A percentile compares a stretch with the other conserved stretches of the same genome.
Conservation (phyloP, 768 basidiomycete genomes). For the Lyophyllum semitale region DNA sequence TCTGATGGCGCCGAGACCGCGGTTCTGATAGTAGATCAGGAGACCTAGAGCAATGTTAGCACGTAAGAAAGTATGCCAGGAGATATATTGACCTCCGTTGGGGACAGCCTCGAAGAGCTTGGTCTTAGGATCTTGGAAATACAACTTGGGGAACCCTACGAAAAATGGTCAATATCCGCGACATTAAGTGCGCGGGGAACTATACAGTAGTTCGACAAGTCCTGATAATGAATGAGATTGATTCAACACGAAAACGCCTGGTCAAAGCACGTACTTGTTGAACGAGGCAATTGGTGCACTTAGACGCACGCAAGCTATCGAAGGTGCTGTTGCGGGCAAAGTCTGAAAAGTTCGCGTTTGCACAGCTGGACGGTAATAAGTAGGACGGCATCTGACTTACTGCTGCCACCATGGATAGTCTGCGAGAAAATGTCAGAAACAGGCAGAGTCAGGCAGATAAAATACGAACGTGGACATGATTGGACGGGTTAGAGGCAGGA, state of each 20-base stretch:
- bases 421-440: constrained; percentile 7
- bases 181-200: not conserved
- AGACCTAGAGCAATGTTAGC: constrained; percentile 25
- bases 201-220: constrained; percentile 42
- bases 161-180: not conserved
- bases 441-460: not conserved
- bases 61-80: not conserved
- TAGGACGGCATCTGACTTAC: constrained; percentile 22
- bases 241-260: not conserved
- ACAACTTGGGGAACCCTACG: constrained; percentile 44
- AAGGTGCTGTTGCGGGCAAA: constrained; percentile 36
- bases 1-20: constrained; percentile 34
- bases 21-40: constrained; percentile 44
- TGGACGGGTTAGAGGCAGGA: constrained; percentile 33
- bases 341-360: constrained; percentile 20
- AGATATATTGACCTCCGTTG: constrained; percentile 32
- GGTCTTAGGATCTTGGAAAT: constrained; percentile 41
- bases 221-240: constrained; percentile 22
- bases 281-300: constrained; percentile 40
- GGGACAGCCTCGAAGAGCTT: constrained; percentile 36
- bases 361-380: not conserved
- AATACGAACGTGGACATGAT: constrained; percentile 40
- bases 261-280: constrained; percentile 22
- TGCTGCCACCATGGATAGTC: constrained; percentile 42
- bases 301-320: constrained; percentile 33